Percentiles rank a stretch among this genome's conserved stretches.
These are phyloP conservation scores for Lanmaoa pseudosensibilis DNA, from an alignment of 768 basidiomycete species.

Conservation along the genomic window DNA sequence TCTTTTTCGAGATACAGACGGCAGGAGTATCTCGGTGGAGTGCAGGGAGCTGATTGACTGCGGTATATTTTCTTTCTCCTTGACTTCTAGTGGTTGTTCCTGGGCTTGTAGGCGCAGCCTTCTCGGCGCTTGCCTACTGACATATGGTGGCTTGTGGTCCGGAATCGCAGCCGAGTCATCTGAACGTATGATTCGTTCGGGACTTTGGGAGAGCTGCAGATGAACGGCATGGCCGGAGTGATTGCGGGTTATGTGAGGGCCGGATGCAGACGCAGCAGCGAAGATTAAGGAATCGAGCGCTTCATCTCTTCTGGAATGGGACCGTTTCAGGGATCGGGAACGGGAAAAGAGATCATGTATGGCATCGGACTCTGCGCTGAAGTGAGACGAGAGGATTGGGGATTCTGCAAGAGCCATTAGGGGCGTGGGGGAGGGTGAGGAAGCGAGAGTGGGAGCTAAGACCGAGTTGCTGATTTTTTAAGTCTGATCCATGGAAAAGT, in stretches of 20 bases:
- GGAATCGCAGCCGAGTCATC: constrained; percentile 39
- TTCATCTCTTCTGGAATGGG: constrained; percentile 59
- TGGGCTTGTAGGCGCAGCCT: constrained; percentile 49
- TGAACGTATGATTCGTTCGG: constrained; percentile 52
- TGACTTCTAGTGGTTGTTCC: constrained; percentile 29
- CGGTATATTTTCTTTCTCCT: constrained; percentile 52
- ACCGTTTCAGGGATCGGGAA: constrained; percentile 42
- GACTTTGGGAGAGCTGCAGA: constrained; percentile 41
- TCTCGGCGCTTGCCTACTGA: constrained; percentile 76
- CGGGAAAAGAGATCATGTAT: constrained; percentile 68
- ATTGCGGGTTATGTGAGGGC: constrained; percentile 78
- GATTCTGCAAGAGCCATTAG: constrained; percentile 33
- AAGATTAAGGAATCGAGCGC: constrained; percentile 78
- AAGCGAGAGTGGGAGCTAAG: neutral
- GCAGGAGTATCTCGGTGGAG: constrained; percentile 38
- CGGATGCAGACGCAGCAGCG: constrained; percentile 72
- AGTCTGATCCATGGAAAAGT: neutral
- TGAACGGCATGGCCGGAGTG: constrained; percentile 84
- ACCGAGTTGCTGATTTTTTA: constrained; percentile 10
- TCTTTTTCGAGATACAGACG: constrained; percentile 39
- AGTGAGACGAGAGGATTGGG: constrained; percentile 27
- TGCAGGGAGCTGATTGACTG: constrained; percentile 9
- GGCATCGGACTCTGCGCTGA: constrained; percentile 46
- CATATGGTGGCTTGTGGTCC: constrained; percentile 55
- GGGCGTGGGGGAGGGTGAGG: neutral